These are phyloP conservation scores for Osmozyma mogii DNA, from an alignment of 805 yeast genomes.

Conservation along the genomic window DNA sequence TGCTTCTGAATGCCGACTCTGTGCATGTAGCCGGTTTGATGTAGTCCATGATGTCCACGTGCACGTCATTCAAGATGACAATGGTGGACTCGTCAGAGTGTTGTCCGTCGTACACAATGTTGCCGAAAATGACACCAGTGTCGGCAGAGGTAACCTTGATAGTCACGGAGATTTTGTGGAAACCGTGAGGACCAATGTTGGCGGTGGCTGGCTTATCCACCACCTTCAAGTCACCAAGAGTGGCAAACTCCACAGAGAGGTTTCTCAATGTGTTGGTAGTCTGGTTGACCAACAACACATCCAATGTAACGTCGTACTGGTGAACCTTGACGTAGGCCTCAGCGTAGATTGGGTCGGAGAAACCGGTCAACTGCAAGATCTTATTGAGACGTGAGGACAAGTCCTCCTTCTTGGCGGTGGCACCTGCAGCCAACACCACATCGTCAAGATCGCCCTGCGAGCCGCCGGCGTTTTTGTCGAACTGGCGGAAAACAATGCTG, in stretches of 20 bases:
- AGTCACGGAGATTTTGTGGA: constrained; percentile 82
- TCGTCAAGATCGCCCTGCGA: constrained; percentile 33
- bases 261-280: constrained; percentile 87
- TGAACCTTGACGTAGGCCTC: constrained; percentile 96
- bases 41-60: constrained; percentile 95
- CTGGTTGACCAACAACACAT: constrained; percentile 90
- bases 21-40: constrained; percentile 90
- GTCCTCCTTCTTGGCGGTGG: constrained; percentile 45
- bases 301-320: constrained; percentile 92
- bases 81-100: constrained; percentile 84
- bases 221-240: constrained; percentile 91
- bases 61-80: constrained; percentile 89
- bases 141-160: constrained; percentile 95
- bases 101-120: constrained; percentile 92
- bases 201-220: constrained; percentile 85
- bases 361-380: constrained; percentile 93
- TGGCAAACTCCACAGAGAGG: constrained; percentile 88
- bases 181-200: constrained; percentile 95
- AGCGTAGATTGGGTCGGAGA: constrained; percentile 95
- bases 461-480: constrained; percentile 37
- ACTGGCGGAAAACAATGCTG: constrained; percentile 70
- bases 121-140: constrained; percentile 96
- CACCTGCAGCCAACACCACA: constrained; percentile 45
- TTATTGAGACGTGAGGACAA: constrained; percentile 75
- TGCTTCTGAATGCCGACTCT: constrained; percentile 84